A percentile compares a stretch with the other conserved stretches of the same genome.
These are phyloP conservation scores for Flagelloscypha sp. DNA, from an alignment of 768 basidiomycete genomes.

Conservation along the genomic window DNA sequence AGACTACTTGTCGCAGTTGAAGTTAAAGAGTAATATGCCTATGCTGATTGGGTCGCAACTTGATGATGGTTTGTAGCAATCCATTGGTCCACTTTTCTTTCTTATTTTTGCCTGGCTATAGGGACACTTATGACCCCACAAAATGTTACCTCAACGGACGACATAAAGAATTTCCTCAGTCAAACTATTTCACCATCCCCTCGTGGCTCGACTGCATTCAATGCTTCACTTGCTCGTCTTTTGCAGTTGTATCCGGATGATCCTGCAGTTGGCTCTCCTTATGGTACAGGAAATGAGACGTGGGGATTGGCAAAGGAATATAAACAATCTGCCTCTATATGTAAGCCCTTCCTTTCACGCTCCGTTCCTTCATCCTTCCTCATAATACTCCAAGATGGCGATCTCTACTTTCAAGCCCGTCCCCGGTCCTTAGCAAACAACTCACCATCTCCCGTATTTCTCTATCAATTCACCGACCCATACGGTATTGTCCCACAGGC, in stretches of 20 bases:
- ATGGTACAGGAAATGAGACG: constrained; percentile 21
- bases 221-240: constrained; percentile 14
- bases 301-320: constrained; percentile 20
- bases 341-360: background rate
- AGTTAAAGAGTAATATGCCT: constrained; percentile 30
- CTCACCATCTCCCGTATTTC: constrained; percentile 6
- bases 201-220: constrained; percentile 14
- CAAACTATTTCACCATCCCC: constrained; percentile 22
- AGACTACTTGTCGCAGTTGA: constrained; percentile 27
- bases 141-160: constrained; percentile 15
- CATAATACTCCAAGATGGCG: constrained; percentile 12
- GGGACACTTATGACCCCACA: constrained; percentile 28
- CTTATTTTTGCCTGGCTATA: constrained; percentile 9
- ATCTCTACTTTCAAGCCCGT: constrained; percentile 13
- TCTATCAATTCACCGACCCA: constrained; percentile 13
- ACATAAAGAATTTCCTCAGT: constrained; percentile 20
- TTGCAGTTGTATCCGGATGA: constrained; percentile 21
- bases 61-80: constrained; percentile 34
- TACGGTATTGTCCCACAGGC: constrained; percentile 4
- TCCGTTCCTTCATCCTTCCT: too few species aligned
- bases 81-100: background rate
- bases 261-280: constrained; percentile 24
- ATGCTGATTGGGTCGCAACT: constrained; percentile 37
- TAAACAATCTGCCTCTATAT: constrained; percentile 18
- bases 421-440: constrained; percentile 9